Conservation (phyloP, 2,329 filamentous ascomycete species). For the Emergomyces orientalis region DNA sequence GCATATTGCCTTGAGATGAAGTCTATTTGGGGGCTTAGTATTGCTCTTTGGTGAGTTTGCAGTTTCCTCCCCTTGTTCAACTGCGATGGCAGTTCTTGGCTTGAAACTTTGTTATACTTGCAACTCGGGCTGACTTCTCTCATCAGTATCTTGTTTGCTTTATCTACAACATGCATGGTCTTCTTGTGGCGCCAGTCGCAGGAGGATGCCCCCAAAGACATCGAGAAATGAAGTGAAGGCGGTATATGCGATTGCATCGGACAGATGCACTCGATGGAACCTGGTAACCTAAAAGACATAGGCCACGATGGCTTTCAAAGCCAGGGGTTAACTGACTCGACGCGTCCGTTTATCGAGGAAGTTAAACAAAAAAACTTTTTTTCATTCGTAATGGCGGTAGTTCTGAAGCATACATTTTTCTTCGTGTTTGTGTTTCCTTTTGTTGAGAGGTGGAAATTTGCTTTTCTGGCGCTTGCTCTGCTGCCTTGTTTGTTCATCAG, state of each 20-base stretch:
- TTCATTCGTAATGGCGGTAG: not conserved
- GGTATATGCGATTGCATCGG: not conserved
- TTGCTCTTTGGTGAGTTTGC: conserved; percentile 57
- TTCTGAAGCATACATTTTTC: not conserved
- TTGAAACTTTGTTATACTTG: conserved; percentile 56
- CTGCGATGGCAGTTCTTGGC: conserved; percentile 2
- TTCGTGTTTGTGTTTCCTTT: not conserved
- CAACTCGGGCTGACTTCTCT: not conserved
- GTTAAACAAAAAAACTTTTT: not conserved
- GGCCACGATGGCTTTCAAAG: not conserved
- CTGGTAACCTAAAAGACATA: not conserved
- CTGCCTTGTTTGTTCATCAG: not conserved
- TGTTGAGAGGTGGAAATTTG: not conserved
- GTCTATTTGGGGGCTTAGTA: conserved; percentile 75
- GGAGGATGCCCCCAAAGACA: conserved; percentile 38
- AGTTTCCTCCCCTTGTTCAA: not conserved
- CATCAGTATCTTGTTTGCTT: conserved; percentile 45
- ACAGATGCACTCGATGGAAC: not conserved
- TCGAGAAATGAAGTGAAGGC: conserved; percentile 35
- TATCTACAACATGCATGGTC: conserved; percentile 50
- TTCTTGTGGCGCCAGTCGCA: conserved; percentile 56
- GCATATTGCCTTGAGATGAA: conserved; percentile 74
- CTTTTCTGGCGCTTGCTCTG: not conserved
- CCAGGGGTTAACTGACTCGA: not conserved
- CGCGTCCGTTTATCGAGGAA: not conserved